Evolutionary conservation across 371 early-diverging fungal species (phyloP), one percentile per base, ranked within the genome.

Genomic region (Mortierella sp.): DNA sequence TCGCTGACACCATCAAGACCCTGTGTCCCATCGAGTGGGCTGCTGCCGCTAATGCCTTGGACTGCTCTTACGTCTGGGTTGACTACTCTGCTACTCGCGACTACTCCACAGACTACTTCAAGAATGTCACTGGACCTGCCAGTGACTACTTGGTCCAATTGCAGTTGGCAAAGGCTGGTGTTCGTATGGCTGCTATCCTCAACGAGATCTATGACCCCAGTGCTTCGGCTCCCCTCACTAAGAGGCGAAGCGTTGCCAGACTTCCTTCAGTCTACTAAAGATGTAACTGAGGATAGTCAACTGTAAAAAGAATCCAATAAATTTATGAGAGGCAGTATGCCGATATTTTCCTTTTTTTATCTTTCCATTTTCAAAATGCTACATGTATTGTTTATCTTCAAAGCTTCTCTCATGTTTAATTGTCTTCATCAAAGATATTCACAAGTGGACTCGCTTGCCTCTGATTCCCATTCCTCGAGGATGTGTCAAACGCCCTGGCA

Each of bases 11-110:
- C 6, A 7, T 66, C 70, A 72, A 72, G 64, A 73, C 72, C 23
- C 43, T 77, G 28, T 84, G 83, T 63, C 84, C 86, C 19, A 59
- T 75, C 17, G 60, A 75, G 43, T 87, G 86, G 85, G 81, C 86
- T 5, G 23, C 23, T 8, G 72, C 75, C 28, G 57, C 75, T 42
- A 77, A 86, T 59, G 67, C 64, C 5, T 60, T 80, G n/a, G 84
- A 78, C 42, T 87, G 87, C 74, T 47, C 68, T 5, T 60, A 64
- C 13, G 84, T 83, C 64, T 87, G 81, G 81, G 57, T 63, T 34
- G 66, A 70, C 43, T 76, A 73, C 43, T 67, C 66, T n/a, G 29
- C 68, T 29, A 75, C 69, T 9, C 54, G 53, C 10, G 81, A 80
- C 47, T 75, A 75, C 54, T 80, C 81, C 31, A 64, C 64, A 4